Conservation (phyloP, 139 green algal genomes). For the Dunaliella primolecta region DNA sequence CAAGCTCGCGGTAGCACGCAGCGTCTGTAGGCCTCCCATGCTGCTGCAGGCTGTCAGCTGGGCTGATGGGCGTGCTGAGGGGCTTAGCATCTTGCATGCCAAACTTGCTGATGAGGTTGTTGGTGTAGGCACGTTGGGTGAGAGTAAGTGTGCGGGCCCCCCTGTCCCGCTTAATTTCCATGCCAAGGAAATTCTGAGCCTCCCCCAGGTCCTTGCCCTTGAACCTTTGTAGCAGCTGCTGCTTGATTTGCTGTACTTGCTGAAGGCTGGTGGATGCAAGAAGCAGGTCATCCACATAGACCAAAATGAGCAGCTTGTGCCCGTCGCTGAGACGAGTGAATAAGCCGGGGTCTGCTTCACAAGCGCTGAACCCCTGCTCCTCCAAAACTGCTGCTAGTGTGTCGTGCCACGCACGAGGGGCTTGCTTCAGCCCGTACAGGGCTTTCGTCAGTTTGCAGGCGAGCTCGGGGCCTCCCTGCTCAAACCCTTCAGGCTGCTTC, state of each 20-base stretch:
- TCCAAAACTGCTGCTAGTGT: slow-evolving; percentile 21
- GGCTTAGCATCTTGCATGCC: slow-evolving; percentile 8
- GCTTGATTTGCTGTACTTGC: background rate
- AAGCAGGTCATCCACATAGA: slow-evolving; percentile 36
- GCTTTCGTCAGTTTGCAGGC: slow-evolving; percentile 23
- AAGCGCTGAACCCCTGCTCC: slow-evolving; percentile 23
- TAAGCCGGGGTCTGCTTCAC: slow-evolving; percentile 27
- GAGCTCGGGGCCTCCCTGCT: background rate
- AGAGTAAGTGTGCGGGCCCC: slow-evolving; percentile 20
- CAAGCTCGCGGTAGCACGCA: slow-evolving; percentile 22
- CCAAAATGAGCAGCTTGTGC: slow-evolving; percentile 8
- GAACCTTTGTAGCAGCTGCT: background rate
- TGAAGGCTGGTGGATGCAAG: background rate
- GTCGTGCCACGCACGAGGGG: slow-evolving; percentile 43
- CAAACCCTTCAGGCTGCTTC: slow-evolving; percentile 27
- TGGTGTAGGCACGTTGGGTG: slow-evolving; percentile 1
- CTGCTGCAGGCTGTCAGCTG: background rate
- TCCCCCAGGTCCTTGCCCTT: slow-evolving; percentile 1
- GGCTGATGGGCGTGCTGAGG: background rate
- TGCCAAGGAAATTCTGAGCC: background rate
- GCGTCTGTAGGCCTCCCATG: background rate
- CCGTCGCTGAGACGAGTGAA: slow-evolving; percentile 8
- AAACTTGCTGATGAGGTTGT: slow-evolving; percentile 21
- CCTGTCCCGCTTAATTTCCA: slow-evolving; percentile 3
- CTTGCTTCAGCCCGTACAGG: slow-evolving; percentile 53